Conservation (phyloP, 257 asterid genomes). For the Capsicum chinense region DNA sequence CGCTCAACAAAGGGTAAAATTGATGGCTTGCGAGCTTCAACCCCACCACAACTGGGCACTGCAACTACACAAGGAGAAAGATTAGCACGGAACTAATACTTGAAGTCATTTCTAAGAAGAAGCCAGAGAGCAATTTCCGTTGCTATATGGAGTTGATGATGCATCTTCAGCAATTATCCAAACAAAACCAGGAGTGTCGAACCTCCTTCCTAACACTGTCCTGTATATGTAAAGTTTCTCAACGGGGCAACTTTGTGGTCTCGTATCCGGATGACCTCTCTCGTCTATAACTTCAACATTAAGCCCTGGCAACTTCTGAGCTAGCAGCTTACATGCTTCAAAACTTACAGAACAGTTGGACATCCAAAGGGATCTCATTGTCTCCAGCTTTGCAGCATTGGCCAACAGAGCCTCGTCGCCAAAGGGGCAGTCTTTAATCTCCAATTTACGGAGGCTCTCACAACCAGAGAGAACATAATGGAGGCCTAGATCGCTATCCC, state of each 20-base stretch:
- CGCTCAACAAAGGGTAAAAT: conserved; percentile 1
- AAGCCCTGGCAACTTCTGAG: neutral
- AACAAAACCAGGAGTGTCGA: conserved; percentile 38
- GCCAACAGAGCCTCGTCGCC: conserved; percentile 12
- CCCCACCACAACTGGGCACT: neutral
- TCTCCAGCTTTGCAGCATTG: conserved; percentile 16
- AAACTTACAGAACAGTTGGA: conserved; percentile 9
- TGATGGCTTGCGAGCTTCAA: neutral
- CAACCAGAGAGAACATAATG: neutral
- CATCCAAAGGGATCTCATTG: conserved; percentile 20
- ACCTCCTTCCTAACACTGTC: neutral
- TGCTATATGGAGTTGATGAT: neutral
- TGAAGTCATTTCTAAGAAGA: neutral
- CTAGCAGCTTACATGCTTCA: conserved; percentile 12
- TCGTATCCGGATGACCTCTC: neutral
- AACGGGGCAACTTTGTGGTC: neutral
- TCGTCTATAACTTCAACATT: conserved; percentile 15
- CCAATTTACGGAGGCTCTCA: neutral
- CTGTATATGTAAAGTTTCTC: conserved; percentile 3
- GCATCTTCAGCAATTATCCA: conserved; percentile 33
- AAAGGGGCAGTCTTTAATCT: neutral
- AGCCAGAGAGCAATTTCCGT: neutral
- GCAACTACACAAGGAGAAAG: conserved; percentile 4
- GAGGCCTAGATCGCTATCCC: neutral
- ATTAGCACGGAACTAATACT: neutral